phyloP scores from a whole-genome alignment of 2,329 filamentous ascomycete genomes.

The Alternaria metachromatica region DNA sequence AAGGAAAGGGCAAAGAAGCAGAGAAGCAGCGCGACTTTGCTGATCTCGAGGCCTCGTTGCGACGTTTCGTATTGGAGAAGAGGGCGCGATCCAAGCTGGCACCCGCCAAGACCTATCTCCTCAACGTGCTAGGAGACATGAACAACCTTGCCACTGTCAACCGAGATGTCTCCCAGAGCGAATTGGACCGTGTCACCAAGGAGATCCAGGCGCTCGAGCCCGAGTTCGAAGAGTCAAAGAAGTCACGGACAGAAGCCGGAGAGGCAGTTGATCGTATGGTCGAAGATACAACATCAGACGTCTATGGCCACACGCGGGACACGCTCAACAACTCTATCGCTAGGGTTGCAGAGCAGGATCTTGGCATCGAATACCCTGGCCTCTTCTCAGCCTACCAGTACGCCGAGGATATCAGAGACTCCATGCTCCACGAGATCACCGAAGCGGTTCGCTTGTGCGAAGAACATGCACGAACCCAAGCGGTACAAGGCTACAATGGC shows the following conservation, averaged over 20 bases:
- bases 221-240: slow-evolving; percentile 81
- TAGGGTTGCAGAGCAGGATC: slow-evolving; percentile 75
- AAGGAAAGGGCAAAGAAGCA: slow-evolving; percentile 71
- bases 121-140: slow-evolving; percentile 91
- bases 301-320: slow-evolving; percentile 82
- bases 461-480: slow-evolving; percentile 79
- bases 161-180: slow-evolving; percentile 81
- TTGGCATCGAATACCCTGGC: slow-evolving; percentile 86
- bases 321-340: slow-evolving; percentile 78
- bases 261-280: slow-evolving; percentile 83
- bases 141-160: slow-evolving; percentile 85
- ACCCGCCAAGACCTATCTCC: slow-evolving; percentile 90
- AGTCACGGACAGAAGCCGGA: slow-evolving; percentile 77
- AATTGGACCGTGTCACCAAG: slow-evolving; percentile 80
- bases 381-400: slow-evolving; percentile 86
- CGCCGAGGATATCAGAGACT: slow-evolving; percentile 88
- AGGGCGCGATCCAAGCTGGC: slow-evolving; percentile 93
- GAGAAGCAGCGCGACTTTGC: slow-evolving; percentile 91
- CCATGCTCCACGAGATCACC: slow-evolving; percentile 88
- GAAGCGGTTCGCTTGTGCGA: slow-evolving; percentile 81
- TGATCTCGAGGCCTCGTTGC: slow-evolving; percentile 83
- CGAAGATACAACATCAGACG: slow-evolving; percentile 81
- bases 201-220: slow-evolving; percentile 86
- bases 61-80: slow-evolving; percentile 95
- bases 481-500: slow-evolving; percentile 79